A percentile compares a stretch with the other conserved stretches of the same genome.
Evolutionary conservation across 495 filamentous ascomycete genomes (phyloP).

Genomic region (Thermochaetoides thermophila): DNA sequence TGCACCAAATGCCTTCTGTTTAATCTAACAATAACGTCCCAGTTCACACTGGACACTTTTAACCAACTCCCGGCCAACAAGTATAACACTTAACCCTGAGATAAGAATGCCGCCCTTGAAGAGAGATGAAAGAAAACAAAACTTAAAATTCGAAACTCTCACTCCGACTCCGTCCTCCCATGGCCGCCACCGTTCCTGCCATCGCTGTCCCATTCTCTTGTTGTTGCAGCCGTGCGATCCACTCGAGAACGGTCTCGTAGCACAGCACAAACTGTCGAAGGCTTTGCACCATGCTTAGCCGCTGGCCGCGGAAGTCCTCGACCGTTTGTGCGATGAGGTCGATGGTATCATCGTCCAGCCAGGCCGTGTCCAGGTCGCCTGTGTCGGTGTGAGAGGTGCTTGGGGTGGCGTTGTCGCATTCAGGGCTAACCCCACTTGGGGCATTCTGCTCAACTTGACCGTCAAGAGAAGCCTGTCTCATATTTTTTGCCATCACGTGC

Average conservation of each 20-base stretch:
- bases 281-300: conserved; percentile 94
- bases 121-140: neutral
- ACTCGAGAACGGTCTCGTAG: conserved; percentile 90
- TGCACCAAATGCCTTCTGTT: no score
- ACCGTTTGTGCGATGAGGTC: conserved; percentile 80
- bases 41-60: no score
- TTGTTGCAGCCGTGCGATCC: conserved; percentile 39
- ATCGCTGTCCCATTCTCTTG: conserved; percentile 10
- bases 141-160: neutral
- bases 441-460: conserved; percentile 15
- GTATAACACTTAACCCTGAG: no score
- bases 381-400: neutral
- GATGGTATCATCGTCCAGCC: conserved; percentile 37
- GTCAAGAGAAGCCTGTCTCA: neutral
- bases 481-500: conserved; percentile 7
- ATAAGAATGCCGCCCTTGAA: no score
- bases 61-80: no score
- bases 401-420: no score
- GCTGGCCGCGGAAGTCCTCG: conserved; percentile 73
- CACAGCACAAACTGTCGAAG: conserved; percentile 89
- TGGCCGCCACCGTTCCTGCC: neutral
- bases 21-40: no score
- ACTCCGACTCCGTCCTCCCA: no score
- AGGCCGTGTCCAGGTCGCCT: conserved; percentile 21
- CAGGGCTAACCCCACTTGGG: no score